Base-by-base conservation (phyloP, 2,329 filamentous ascomycete species). In the Chlorencoelia australis region DNA sequence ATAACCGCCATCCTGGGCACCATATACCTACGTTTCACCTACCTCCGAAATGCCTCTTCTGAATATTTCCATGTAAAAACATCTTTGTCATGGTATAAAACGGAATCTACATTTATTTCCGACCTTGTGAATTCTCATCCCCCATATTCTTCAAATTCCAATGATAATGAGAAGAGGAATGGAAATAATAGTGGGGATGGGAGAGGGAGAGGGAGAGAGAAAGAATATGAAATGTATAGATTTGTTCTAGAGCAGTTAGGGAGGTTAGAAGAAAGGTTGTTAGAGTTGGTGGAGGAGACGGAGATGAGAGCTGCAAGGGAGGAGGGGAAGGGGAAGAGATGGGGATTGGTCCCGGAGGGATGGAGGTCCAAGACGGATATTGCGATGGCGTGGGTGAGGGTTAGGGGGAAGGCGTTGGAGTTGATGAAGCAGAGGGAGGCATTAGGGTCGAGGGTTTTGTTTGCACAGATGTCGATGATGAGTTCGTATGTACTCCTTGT, bases 21-120 rank as follows among this genome's bases (percentile, higher is more conserved):
- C 0, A 44, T 55, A n/a, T 68, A 65, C 38, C 63, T 58, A 4
- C 61, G 64, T 21, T 45, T 69, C 30, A 62, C 55, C 6, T 66
- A 66, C 40, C 51, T 69, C 16, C 62, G 61, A 24, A 65, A 65
- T 42, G 65, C 64, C 35, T 59, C 67, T 39, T 55, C 57, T 7
- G 66, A 69, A 48, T 68, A 66, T 38, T 64, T 68, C 41, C 60
- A 59, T 22, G 62, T 67, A 38, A 68, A 69, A 42, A 58, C 61
- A 2, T 62, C 59, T 4, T 53, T 68, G 5, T 62, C 57, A 6
- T 68, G 65, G 64, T 69, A 62, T 50, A 69, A 68, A 47, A 68
- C 63, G 0, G 65, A 68, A 49, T 64, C 61, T 3, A 53, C 57
- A 5, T 69, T 62, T 60, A 58, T 69, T 10, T 50, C 59, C 3